A percentile compares a stretch with the other conserved stretches of the same genome.
Conservation (phyloP, 192 early-diverging fungal genomes). For the Chytriomyces hyalinus region DNA sequence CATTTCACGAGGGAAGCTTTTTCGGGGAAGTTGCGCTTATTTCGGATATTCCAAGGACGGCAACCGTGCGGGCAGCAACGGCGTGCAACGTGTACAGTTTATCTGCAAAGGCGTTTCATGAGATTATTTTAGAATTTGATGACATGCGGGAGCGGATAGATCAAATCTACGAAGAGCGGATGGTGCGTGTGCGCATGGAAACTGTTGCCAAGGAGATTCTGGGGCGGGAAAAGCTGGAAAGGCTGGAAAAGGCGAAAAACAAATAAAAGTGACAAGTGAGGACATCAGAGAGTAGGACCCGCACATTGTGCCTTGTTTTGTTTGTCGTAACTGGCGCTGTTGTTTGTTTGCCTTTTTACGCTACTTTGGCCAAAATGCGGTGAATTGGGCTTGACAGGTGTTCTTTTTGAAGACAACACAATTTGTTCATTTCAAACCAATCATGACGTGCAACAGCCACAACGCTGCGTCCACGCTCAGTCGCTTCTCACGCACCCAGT, state of each 20-base stretch:
- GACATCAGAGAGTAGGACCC: no score
- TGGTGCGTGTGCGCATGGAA: conserved; percentile 24
- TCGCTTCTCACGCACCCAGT: neutral
- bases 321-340: no score
- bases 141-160: conserved; percentile 34
- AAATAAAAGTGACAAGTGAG: no score
- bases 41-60: conserved; percentile 35
- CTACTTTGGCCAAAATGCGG: no score
- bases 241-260: no score
- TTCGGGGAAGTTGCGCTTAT: conserved; percentile 44
- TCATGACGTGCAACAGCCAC: neutral
- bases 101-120: conserved; percentile 28
- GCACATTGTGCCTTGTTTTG: no score
- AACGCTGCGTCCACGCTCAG: neutral
- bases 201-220: no score
- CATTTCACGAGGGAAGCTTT: conserved; percentile 36
- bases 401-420: no score
- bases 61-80: conserved; percentile 25
- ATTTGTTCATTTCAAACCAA: no score
- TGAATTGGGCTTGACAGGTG: no score
- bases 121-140: conserved; percentile 30
- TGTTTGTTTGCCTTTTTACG: no score
- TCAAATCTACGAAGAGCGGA: conserved; percentile 30
- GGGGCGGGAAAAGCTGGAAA: no score
- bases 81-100: conserved; percentile 20